Conservation (phyloP, 257 asterid species). For the Parsonsia alboflavescens region DNA sequence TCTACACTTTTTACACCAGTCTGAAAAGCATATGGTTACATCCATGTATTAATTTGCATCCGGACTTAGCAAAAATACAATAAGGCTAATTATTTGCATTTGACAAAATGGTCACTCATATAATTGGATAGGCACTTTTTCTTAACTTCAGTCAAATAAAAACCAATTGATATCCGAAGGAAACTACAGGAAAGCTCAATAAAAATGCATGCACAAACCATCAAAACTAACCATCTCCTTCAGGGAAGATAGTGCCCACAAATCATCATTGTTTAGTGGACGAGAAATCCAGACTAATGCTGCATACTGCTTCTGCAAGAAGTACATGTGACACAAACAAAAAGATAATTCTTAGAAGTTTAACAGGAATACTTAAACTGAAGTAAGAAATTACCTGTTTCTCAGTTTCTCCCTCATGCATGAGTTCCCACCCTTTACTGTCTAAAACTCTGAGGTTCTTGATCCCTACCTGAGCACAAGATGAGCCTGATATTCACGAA, state of each 20-base stretch:
- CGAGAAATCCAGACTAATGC: slow-evolving; percentile 94
- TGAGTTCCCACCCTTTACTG: slow-evolving; percentile 80
- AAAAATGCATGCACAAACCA: background rate
- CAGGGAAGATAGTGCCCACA: slow-evolving; percentile 40
- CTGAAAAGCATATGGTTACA: background rate
- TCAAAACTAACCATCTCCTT: slow-evolving; percentile 52
- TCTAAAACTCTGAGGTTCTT: slow-evolving; percentile 73
- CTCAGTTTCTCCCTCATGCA: slow-evolving; percentile 99
- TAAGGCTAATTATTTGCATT: background rate
- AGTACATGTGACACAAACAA: background rate
- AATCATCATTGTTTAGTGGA: slow-evolving; percentile 50
- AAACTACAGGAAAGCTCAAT: background rate
- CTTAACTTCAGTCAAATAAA: background rate
- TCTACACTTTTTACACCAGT: background rate
- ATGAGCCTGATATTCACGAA: slow-evolving; percentile 1
- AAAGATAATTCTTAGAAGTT: background rate
- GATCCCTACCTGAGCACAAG: slow-evolving; percentile 54
- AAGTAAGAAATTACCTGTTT: slow-evolving; percentile 59
- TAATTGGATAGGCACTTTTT: background rate
- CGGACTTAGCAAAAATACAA: background rate
- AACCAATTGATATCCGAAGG: background rate
- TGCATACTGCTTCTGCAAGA: slow-evolving; percentile 76
- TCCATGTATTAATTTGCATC: background rate
- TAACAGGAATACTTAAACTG: background rate
- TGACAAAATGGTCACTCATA: background rate